These are phyloP conservation scores for Botrytis medusae DNA, from an alignment of 2,329 filamentous ascomycete species.

Conservation along the genomic window DNA sequence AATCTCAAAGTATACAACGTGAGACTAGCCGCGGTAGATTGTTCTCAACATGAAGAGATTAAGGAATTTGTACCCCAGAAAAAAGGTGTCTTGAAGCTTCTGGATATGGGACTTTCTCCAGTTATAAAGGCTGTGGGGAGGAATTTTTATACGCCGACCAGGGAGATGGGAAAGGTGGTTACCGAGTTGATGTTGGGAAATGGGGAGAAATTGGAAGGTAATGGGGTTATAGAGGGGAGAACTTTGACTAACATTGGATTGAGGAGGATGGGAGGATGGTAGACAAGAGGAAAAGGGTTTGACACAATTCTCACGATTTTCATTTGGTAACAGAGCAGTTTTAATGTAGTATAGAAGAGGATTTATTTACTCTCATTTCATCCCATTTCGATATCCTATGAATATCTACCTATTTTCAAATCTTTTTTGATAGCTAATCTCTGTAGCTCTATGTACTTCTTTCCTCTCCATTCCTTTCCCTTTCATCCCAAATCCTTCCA, in stretches of 20 bases:
- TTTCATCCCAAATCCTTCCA: too few species aligned
- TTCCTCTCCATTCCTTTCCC: not conserved
- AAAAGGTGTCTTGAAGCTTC: constrained; percentile 33
- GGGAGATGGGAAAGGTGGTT: constrained; percentile 48
- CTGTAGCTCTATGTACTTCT: not conserved
- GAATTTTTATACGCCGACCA: constrained; percentile 46
- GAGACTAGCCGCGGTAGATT: constrained; percentile 61
- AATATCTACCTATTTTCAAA: not conserved
- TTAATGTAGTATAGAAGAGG: not conserved
- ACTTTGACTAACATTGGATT: constrained; percentile 44
- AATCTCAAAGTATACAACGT: constrained; percentile 56
- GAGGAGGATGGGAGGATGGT: constrained; percentile 41
- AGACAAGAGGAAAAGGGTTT: not conserved
- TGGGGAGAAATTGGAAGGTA: constrained; percentile 43
- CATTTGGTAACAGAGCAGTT: not conserved
- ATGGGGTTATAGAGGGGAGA: constrained; percentile 41
- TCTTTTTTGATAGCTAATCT: not conserved
- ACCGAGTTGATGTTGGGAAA: constrained; percentile 51
- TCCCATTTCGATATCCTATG: not conserved
- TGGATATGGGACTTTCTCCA: constrained; percentile 28
- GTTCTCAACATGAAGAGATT: constrained; percentile 44
- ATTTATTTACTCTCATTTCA: not conserved
- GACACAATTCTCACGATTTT: not conserved
- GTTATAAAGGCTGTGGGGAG: constrained; percentile 38
- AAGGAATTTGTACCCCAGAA: constrained; percentile 38